A percentile compares a stretch with the other conserved stretches of the same genome.
Evolutionary conservation across 1,284 basidiomycete genomes (phyloP).

Genomic region (Rhodotorula sp.): DNA sequence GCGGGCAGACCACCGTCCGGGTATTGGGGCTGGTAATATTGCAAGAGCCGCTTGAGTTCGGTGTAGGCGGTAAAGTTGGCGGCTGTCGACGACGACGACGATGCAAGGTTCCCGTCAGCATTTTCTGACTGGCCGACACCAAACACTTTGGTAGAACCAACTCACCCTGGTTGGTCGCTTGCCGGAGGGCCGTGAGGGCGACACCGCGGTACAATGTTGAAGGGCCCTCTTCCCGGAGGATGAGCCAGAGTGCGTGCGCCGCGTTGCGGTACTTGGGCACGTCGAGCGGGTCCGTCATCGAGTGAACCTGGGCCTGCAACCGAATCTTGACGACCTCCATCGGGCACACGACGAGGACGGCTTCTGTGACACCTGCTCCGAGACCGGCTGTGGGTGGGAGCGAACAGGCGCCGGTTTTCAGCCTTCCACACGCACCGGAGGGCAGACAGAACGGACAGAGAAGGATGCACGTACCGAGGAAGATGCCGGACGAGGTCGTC

Average conservation of each 20-base stretch:
- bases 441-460: neutral
- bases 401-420: neutral
- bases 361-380: slow-evolving; percentile 90
- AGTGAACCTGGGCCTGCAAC: slow-evolving; percentile 96
- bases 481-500: slow-evolving; percentile 70
- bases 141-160: neutral
- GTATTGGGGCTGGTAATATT: slow-evolving; percentile 70
- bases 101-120: neutral
- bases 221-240: slow-evolving; percentile 88
- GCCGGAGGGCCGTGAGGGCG: slow-evolving; percentile 77
- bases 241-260: slow-evolving; percentile 92
- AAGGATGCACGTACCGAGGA: slow-evolving; percentile 51
- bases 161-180: slow-evolving; percentile 95
- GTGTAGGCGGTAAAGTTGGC: slow-evolving; percentile 99
- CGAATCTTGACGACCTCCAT: slow-evolving; percentile 99
- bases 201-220: slow-evolving; percentile 88
- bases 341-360: slow-evolving; percentile 89
- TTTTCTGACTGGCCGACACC: neutral
- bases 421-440: neutral
- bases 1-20: slow-evolving; percentile 69
- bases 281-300: slow-evolving; percentile 92
- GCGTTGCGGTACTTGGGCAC: slow-evolving; percentile 93
- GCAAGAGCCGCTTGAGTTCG: slow-evolving; percentile 81
- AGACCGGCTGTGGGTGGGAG: slow-evolving; percentile 66
- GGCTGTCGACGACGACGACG: slow-evolving; percentile 52